Percentiles rank a stretch among this genome's conserved stretches.
These are phyloP conservation scores for Trichoderma aggressivum DNA, from an alignment of 2,329 filamentous ascomycete species.

Conservation along the genomic window DNA sequence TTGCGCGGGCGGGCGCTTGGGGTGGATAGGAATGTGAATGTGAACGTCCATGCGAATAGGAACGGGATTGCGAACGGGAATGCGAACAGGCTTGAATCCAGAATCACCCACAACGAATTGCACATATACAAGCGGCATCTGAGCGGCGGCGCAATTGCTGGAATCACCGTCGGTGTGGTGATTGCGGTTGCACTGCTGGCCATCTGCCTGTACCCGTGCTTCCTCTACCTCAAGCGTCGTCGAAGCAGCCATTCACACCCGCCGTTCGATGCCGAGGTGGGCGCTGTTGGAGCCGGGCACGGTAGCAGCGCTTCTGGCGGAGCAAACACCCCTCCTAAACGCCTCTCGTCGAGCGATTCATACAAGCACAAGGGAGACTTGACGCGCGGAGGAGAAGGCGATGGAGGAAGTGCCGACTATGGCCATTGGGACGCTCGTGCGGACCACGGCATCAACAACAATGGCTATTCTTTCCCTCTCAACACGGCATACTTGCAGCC, in stretches of 20 bases:
- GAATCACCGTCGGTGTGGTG: constrained; percentile 36
- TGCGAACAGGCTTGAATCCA: not conserved
- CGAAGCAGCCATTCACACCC: constrained; percentile 23
- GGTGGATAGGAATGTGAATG: not conserved
- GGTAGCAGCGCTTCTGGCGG: constrained; percentile 17
- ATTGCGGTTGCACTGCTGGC: constrained; percentile 33
- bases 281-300: constrained; percentile 20
- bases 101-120: not conserved
- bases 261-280: constrained; percentile 32
- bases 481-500: not conserved
- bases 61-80: not conserved
- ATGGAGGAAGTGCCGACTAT: constrained; percentile 26
- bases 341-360: constrained; percentile 38
- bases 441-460: not conserved
- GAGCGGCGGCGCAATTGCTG: constrained; percentile 37
- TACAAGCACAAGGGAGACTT: constrained; percentile 32
- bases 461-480: not conserved
- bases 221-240: constrained; percentile 34
- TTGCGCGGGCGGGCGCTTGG: not conserved
- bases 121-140: constrained; percentile 28
- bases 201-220: constrained; percentile 40
- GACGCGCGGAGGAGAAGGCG: constrained; percentile 29
- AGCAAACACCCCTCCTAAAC: constrained; percentile 27
- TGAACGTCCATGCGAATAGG: not conserved
- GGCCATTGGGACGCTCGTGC: constrained; percentile 22